These are phyloP conservation scores for Vitis hybrid DNA, from an alignment of 177 flowering plant species.

Conservation along the genomic window DNA sequence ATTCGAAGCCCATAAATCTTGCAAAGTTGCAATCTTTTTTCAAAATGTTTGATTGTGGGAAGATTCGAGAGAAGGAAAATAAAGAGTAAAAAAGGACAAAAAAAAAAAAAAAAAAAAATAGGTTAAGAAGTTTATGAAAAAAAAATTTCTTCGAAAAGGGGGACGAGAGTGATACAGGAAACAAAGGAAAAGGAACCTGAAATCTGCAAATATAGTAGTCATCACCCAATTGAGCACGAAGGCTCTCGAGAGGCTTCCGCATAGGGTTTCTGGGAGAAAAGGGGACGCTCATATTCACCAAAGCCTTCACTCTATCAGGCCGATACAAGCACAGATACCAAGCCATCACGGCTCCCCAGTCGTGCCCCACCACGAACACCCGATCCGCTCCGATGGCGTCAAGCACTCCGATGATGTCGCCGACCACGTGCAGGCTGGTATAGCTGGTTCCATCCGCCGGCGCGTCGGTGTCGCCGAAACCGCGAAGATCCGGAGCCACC, in stretches of 20 bases:
- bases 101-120: too few relatives aligned
- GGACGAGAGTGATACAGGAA: too few relatives aligned
- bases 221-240: constrained; percentile 19
- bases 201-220: constrained; percentile 29
- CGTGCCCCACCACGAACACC: constrained; percentile 48
- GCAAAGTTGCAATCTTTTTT: too few relatives aligned
- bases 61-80: too few relatives aligned
- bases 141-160: too few relatives aligned
- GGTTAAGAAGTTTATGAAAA: too few relatives aligned
- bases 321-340: constrained; percentile 33
- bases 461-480: constrained; percentile 27
- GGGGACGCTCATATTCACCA: constrained; percentile 35
- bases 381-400: constrained; percentile 33
- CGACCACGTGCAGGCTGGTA: constrained; percentile 38
- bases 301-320: constrained; percentile 36
- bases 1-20: too few relatives aligned
- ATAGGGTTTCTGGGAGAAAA: constrained; percentile 17
- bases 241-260: background rate
- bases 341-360: constrained; percentile 35
- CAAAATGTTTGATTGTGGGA: too few relatives aligned
- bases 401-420: constrained; percentile 46
- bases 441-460: constrained; percentile 38
- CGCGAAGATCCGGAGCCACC: constrained; percentile 58
- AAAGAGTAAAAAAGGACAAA: too few relatives aligned
- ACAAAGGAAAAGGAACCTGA: too few relatives aligned